A percentile compares a stretch with the other conserved stretches of the same genome.
Conservation (phyloP, 305 asterid species). For the Striga hermonthica region DNA sequence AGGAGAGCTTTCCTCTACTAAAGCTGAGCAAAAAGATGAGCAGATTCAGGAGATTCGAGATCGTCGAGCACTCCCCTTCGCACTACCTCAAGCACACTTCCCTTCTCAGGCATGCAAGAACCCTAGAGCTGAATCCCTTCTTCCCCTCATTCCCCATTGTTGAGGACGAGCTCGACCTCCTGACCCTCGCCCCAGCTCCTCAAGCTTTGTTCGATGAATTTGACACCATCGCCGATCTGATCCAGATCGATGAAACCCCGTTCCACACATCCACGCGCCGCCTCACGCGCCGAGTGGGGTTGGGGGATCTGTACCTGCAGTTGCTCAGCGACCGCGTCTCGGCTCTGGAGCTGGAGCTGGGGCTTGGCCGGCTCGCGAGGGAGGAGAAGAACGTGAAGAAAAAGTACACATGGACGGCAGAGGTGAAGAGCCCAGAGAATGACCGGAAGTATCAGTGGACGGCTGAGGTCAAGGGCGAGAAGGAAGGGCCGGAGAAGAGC, state of each 20-base stretch:
- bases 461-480: constrained; percentile 54
- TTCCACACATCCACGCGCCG: constrained; percentile 45
- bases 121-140: constrained; percentile 35
- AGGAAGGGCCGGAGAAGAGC: constrained; percentile 54
- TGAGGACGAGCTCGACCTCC: constrained; percentile 49
- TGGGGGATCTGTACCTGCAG: constrained; percentile 43
- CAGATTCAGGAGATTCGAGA: constrained; percentile 55
- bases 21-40: constrained; percentile 42
- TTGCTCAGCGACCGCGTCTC: constrained; percentile 65
- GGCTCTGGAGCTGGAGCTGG: constrained; percentile 61
- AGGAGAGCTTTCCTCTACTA: neutral
- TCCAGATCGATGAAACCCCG: constrained; percentile 61
- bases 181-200: constrained; percentile 31
- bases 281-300: constrained; percentile 39
- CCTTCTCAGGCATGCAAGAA: constrained; percentile 38
- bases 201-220: constrained; percentile 41
- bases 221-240: constrained; percentile 63
- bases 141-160: constrained; percentile 34
- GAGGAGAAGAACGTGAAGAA: constrained; percentile 35
- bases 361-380: constrained; percentile 40
- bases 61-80: constrained; percentile 51
- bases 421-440: constrained; percentile 61
- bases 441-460: constrained; percentile 67
- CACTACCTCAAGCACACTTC: constrained; percentile 39
- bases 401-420: constrained; percentile 85